Percentiles rank a stretch among this genome's conserved stretches.
phyloP scores from a whole-genome alignment of 164 flowering plant genomes.

The Echeveria elegans region DNA sequence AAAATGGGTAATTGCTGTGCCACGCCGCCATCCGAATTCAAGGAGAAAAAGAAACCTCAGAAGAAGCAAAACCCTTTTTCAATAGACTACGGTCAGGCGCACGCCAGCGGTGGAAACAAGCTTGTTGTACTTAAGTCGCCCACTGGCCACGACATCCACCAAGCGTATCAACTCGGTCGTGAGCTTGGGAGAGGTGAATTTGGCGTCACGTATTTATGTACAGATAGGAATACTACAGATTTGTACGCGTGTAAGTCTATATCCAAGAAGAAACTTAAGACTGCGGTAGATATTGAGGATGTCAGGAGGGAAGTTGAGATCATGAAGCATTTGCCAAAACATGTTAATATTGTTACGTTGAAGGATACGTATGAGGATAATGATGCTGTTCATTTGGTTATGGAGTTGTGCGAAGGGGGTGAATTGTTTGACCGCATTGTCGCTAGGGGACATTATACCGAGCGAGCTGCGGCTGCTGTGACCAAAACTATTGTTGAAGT shows the following conservation, averaged over 20 bases:
- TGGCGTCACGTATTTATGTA: constrained; percentile 73
- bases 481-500: constrained; percentile 77
- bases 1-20: constrained; percentile 9
- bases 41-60: neutral
- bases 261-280: constrained; percentile 77
- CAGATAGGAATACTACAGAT: constrained; percentile 45
- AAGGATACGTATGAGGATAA: constrained; percentile 84
- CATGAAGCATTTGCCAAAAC: constrained; percentile 71
- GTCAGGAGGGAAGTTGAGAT: constrained; percentile 85
- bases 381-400: constrained; percentile 71
- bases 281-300: no score
- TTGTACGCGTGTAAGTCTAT: constrained; percentile 68
- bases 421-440: constrained; percentile 87
- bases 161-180: constrained; percentile 51
- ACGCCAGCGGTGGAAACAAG: constrained; percentile 17
- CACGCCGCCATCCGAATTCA: neutral
- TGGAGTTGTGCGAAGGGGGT: constrained; percentile 92
- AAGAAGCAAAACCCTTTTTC: constrained; percentile 18
- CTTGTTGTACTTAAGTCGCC: constrained; percentile 48
- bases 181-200: constrained; percentile 89
- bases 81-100: constrained; percentile 24
- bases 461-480: constrained; percentile 74
- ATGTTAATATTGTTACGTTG: constrained; percentile 63
- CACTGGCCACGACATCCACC: constrained; percentile 51
- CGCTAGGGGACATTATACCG: constrained; percentile 52